These are phyloP conservation scores for Metrosideros polymorpha DNA, from an alignment of 441 rosid species.

Conservation along the genomic window DNA sequence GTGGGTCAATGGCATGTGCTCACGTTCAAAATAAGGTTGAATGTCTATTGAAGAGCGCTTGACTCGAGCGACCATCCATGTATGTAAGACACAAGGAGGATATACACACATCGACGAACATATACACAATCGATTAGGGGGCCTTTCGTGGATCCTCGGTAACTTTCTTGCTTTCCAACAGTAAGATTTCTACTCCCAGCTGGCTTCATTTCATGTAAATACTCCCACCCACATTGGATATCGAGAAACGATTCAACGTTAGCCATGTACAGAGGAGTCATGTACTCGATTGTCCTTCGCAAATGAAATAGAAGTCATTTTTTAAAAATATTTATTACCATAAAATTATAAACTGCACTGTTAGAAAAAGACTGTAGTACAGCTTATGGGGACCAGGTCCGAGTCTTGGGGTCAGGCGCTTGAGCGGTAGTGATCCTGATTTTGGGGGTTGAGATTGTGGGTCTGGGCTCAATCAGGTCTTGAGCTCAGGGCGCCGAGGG, in stretches of 20 bases:
- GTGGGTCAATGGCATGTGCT: background rate
- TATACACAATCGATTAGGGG: too few species aligned
- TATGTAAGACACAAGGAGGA: background rate
- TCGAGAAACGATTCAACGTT: background rate
- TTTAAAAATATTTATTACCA: background rate
- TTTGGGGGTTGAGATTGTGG: too few species aligned
- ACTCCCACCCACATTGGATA: background rate
- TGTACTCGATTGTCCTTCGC: background rate
- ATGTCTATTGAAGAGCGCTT: background rate
- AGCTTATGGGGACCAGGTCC: rapidly evolving
- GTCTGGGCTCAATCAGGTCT: background rate
- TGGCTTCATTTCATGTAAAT: background rate
- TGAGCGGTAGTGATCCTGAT: too few species aligned
- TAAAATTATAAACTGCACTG: too few species aligned
- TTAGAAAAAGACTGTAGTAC: background rate
- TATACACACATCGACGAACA: background rate
- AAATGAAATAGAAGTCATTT: background rate
- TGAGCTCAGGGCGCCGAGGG: background rate
- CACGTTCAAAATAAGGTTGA: background rate
- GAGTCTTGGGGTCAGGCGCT: too few species aligned
- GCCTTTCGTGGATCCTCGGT: too few species aligned
- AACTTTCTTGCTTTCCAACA: background rate
- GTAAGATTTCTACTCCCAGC: background rate
- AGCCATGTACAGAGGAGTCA: background rate
- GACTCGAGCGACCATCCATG: background rate